Base-by-base conservation (phyloP, 2,329 filamentous ascomycete genomes). In the Penicillium psychrosexuale region DNA sequence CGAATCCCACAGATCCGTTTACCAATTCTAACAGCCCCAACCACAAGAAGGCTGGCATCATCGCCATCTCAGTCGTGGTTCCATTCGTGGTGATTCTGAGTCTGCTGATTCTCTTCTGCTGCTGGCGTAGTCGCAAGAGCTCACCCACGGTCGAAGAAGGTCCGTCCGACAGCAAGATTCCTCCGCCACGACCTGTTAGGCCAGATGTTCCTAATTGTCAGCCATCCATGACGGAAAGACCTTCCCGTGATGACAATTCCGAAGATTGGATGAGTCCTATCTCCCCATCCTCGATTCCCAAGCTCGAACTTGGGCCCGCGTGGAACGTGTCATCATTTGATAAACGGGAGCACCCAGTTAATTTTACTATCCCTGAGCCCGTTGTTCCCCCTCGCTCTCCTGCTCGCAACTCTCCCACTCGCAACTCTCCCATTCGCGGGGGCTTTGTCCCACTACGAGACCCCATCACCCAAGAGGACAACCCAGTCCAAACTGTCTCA, bases 11-110 rank as follows among this genome's bases (percentile, higher is more conserved):
- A 3, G 56, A 62, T 43, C 55, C 61, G 7, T 58, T 61, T 27
- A 56, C 64, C n/a, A 51, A 61, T 39, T 50, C 66, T 19, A 55
- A 57, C 7, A 59, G 58, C 8, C 50, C 58, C 11, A 60, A 64
- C 36, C 59, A 60, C 34, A 68, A 63, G 48, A 74, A 72, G 59
- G 70, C 70, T 38, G 69, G 69, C 3, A 69, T 74, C n/a, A 73
- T 74, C 38, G 70, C 67, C 2, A 68, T 72, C 40, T 67, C 70
- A 5, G 65, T 75, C 2, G 63, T 74, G 19, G 62, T 73, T n/a
- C 72, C 72, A 2, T 45, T 70, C 7, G 71, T 65, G 9, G 61
- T 69, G 12, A 51, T 72, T 11, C 54, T 66, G 22, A 68, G 65
- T 38, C 37, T 62, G 30, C 49, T 69, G 8, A 61, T 71, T 33